Evolutionary conservation across 495 filamentous ascomycete species (phyloP).

Genomic region (Neurospora sublineolata): DNA sequence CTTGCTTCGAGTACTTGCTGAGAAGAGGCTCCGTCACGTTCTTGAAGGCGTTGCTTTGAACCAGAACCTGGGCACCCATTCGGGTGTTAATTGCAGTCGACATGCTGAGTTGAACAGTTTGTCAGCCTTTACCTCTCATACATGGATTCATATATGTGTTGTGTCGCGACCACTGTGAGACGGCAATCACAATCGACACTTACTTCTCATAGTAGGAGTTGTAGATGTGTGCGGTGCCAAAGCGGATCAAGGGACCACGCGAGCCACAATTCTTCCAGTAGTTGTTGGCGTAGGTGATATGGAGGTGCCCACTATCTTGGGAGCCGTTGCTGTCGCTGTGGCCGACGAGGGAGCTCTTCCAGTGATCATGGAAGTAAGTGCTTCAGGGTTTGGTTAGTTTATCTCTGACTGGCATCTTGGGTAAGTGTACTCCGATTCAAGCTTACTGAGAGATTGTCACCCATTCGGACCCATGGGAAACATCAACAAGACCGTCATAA

Average conservation of each 20-base stretch:
- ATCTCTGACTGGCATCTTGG: background rate
- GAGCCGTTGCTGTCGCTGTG: slow-evolving; percentile 42
- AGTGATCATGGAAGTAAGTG: slow-evolving; percentile 52
- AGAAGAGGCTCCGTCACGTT: slow-evolving; percentile 37
- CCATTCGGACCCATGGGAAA: slow-evolving; percentile 43
- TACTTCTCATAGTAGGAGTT: slow-evolving; percentile 32
- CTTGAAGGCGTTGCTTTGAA: slow-evolving; percentile 49
- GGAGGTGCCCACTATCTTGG: slow-evolving; percentile 43
- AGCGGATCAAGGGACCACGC: slow-evolving; percentile 48
- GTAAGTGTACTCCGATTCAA: background rate
- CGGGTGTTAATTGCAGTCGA: slow-evolving; percentile 54
- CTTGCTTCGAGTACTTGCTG: slow-evolving; percentile 43
- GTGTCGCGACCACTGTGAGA: background rate
- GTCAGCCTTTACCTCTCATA: slow-evolving; percentile 3
- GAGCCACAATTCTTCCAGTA: slow-evolving; percentile 50
- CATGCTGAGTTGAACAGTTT: slow-evolving; percentile 23
- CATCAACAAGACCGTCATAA: slow-evolving; percentile 56
- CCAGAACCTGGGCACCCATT: slow-evolving; percentile 50
- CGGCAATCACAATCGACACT: background rate
- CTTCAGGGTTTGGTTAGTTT: slow-evolving; percentile 2
- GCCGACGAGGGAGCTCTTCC: slow-evolving; percentile 51
- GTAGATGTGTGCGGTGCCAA: slow-evolving; percentile 46
- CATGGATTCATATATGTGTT: background rate
- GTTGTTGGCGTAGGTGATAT: slow-evolving; percentile 52
- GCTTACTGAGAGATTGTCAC: slow-evolving; percentile 37